phyloP scores from a whole-genome alignment of 441 rosid genomes.

The Syzygium malaccense region DNA sequence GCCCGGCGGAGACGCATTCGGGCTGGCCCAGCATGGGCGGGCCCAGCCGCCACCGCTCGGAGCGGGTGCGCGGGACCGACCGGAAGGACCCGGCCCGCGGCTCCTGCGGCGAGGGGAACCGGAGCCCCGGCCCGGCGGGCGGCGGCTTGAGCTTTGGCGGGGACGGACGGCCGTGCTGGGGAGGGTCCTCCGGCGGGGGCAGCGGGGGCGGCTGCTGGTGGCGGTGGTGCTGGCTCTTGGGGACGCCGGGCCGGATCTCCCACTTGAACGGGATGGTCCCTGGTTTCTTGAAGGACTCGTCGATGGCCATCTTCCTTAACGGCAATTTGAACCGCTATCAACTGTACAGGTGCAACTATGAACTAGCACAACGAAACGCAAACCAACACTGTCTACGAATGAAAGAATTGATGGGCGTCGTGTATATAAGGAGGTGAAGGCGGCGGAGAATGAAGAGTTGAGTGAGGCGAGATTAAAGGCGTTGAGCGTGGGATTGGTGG shows the following conservation, averaged over 20 bases:
- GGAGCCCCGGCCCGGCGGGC: slow-evolving; percentile 35
- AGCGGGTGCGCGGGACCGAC: slow-evolving; percentile 48
- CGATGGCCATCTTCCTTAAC: slow-evolving; percentile 27
- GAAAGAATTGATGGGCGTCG: neutral
- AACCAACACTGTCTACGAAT: neutral
- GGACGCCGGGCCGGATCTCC: slow-evolving; percentile 98
- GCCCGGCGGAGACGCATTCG: slow-evolving; percentile 38
- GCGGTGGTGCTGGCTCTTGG: slow-evolving; percentile 48
- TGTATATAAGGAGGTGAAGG: slow-evolving; percentile 15
- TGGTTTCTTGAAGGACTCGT: slow-evolving; percentile 68
- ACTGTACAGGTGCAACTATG: neutral
- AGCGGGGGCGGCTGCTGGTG: slow-evolving; percentile 3
- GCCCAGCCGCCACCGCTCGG: slow-evolving; percentile 46
- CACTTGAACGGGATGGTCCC: slow-evolving; percentile 87
- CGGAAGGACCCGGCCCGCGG: slow-evolving; percentile 48
- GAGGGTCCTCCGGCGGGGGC: neutral
- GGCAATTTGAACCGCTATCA: slow-evolving; percentile 1
- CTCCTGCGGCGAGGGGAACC: slow-evolving; percentile 23
- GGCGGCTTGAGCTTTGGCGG: slow-evolving; percentile 59
- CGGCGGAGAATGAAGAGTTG: slow-evolving; percentile 2
- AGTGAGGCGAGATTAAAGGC: slow-evolving; percentile 71
- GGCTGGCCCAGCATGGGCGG: slow-evolving; percentile 29
- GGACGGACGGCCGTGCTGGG: slow-evolving; percentile 8
- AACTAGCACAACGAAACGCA: neutral
- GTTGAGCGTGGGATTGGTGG: slow-evolving; percentile 42